Evolutionary conservation across 2,329 filamentous ascomycete genomes (phyloP), one percentile per base, ranked within the genome.

Genomic region (Cladosporium halotolerans): DNA sequence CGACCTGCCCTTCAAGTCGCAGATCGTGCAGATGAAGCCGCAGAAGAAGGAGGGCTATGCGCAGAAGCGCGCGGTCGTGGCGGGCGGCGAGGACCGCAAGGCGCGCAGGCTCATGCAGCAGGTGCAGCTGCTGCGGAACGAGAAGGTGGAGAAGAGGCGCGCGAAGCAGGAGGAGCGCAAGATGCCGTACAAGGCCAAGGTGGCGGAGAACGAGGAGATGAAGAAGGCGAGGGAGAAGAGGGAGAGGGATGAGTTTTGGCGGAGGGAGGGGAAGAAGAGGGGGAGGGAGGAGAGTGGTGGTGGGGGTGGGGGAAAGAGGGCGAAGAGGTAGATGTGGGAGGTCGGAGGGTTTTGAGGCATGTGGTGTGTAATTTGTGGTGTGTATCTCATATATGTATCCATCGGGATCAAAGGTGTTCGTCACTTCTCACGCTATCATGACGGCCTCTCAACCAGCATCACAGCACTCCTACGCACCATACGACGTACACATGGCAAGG

Each of bases 191-290:
- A 79, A 85, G 62, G 88, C 86, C 73, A 93, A 89, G 78, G 80
- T 96, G 39, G 86, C 82, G 7, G 88, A 89, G 66, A 84, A 84
- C 65, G 79, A 84, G 65, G 90, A 95, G 79, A 95, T 90, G 82
- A 88, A 89, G 73, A 81, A 80, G 54, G 88, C 85, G 56, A 78
- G 91, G 49, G 91, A 97, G 77, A 95, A 91, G 82, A 83, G 83
- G 63, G 92, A 99, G 76, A 86, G 84, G 68, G 86, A 95, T 70
- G 91, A 96, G 63, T 99, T 84, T 68, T 99, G 93, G 93, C 79
- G 83, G 63, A 84, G 84, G 64, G 95, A 99, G 73, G 93, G 93
- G 9, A 88, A 86, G 76, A 89, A 88, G 75, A 76, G 85, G 61
- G 76, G 77, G 33, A 73, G 76, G 60, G 76, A 73, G 16, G 76